Evolutionary conservation across 352 stramenopile genomes (phyloP).

Genomic region (Phytopythium vexans): DNA sequence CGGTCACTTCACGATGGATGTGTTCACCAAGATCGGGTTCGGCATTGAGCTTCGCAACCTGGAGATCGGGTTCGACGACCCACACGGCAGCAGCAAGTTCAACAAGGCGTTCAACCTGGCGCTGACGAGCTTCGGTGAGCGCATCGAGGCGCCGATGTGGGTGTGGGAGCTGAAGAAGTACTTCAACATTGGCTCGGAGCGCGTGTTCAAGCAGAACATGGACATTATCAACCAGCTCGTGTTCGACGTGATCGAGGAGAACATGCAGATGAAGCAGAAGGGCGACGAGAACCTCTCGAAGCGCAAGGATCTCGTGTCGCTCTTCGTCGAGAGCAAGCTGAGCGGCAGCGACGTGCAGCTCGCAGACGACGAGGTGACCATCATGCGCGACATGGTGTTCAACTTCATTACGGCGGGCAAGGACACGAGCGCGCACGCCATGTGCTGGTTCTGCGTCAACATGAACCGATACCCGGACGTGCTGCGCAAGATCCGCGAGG

Average conservation of each 20-base stretch:
- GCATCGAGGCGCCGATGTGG: constrained; percentile 29
- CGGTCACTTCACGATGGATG: constrained; percentile 20
- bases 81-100: constrained; percentile 8
- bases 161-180: constrained; percentile 37
- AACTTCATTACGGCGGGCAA: constrained; percentile 73
- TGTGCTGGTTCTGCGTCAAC: constrained; percentile 73
- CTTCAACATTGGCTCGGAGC: constrained; percentile 34
- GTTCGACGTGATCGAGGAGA: constrained; percentile 44
- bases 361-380: constrained; percentile 27
- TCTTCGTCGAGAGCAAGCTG: constrained; percentile 39
- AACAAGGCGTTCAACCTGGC: constrained; percentile 13
- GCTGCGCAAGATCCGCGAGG: constrained; percentile 45
- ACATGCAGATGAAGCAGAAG: constrained; percentile 26
- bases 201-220: constrained; percentile 33
- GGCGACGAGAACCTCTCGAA: constrained; percentile 32
- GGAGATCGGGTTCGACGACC: constrained; percentile 5
- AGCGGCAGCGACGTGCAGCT: constrained; percentile 17
- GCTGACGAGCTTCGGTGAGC: constrained; percentile 6
- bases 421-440: constrained; percentile 63
- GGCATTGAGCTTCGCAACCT: constrained; percentile 12
- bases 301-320: constrained; percentile 45
- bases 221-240: constrained; percentile 41
- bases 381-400: constrained; percentile 71
- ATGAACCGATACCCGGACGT: constrained; percentile 46
- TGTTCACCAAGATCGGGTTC: constrained; percentile 21